Evolutionary conservation across 148 eudicot species (phyloP).

Genomic region (Silene conica): DNA sequence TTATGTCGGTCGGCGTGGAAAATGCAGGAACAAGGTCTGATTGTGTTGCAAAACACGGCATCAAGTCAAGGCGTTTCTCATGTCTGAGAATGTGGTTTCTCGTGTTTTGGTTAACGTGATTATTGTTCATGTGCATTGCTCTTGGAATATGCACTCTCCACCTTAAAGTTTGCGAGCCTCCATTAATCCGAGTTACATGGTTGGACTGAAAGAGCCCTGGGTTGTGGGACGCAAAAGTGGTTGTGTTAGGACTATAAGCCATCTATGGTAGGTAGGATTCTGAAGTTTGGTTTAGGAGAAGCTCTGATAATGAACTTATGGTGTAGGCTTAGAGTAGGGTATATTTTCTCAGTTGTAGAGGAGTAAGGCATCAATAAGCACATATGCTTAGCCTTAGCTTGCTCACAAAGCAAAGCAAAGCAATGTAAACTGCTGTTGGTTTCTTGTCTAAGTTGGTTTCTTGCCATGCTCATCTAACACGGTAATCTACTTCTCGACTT

Average conservation of each 20-base stretch:
- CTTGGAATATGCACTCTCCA: background rate
- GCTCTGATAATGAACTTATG: background rate
- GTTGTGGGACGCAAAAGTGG: slow-evolving; percentile 13
- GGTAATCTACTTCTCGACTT: too few species aligned
- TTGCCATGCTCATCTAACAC: background rate
- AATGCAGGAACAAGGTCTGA: slow-evolving; percentile 7
- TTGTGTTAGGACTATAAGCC: slow-evolving; percentile 4
- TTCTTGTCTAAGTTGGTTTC: slow-evolving; percentile 14
- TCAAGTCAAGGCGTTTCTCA: background rate
- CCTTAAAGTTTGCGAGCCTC: background rate
- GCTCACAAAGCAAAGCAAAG: slow-evolving; percentile 20
- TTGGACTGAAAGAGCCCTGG: background rate
- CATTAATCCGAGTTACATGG: background rate
- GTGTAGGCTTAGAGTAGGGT: background rate
- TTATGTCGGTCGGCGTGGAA: slow-evolving; percentile 34
- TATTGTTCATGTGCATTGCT: background rate
- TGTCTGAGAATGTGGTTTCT: background rate
- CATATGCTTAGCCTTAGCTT: slow-evolving; percentile 22
- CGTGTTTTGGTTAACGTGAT: background rate
- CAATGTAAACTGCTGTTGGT: slow-evolving; percentile 21
- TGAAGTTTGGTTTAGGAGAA: background rate
- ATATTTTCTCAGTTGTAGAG: background rate
- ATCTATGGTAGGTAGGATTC: background rate
- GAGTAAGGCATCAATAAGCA: slow-evolving; percentile 21
- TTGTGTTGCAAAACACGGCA: slow-evolving; percentile 17